phyloP scores from a whole-genome alignment of 108 stramenopile genomes.

The Seminavis robusta region DNA sequence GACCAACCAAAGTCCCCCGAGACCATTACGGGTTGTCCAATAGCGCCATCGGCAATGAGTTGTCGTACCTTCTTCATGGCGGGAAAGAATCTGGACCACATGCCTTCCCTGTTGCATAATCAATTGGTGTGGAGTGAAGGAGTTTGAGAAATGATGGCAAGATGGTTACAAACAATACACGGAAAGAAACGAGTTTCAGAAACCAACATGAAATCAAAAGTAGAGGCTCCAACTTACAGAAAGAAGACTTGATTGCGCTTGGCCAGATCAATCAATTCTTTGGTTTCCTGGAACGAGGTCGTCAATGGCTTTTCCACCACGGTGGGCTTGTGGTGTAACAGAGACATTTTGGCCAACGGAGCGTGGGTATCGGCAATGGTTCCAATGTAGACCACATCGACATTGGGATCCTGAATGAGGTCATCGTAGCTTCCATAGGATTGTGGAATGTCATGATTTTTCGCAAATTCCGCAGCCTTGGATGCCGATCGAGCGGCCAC shows the following conservation, averaged over 20 bases:
- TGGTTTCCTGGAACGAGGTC: conserved; percentile 19
- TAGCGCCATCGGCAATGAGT: conserved; percentile 27
- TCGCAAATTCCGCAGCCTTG: conserved; percentile 27
- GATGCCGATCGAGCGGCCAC: conserved; percentile 28
- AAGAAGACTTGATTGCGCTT: conserved; percentile 24
- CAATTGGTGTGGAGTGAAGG: no score
- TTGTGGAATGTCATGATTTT: conserved; percentile 34
- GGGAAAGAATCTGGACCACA: conserved; percentile 58
- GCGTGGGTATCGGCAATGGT: conserved; percentile 47
- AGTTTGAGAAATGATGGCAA: no score
- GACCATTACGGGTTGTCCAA: conserved; percentile 40
- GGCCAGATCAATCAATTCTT: conserved; percentile 31
- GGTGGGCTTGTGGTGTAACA: conserved; percentile 34
- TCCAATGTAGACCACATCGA: conserved; percentile 61
- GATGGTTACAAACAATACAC: no score
- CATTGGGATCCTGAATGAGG: conserved; percentile 22
- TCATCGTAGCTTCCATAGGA: conserved; percentile 30
- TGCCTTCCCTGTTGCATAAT: conserved; percentile 62
- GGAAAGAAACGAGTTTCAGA: no score
- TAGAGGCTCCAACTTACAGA: conserved; percentile 23
- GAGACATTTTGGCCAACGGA: conserved; percentile 21
- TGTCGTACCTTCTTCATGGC: conserved; percentile 43
- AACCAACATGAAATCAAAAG: no score
- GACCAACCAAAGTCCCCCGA: conserved; percentile 53
- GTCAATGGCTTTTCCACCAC: conserved; percentile 54